Evolutionary conservation across 2,329 filamentous ascomycete species (phyloP), one percentile per base, ranked within the genome.

Genomic region (Mycogone perniciosa): DNA sequence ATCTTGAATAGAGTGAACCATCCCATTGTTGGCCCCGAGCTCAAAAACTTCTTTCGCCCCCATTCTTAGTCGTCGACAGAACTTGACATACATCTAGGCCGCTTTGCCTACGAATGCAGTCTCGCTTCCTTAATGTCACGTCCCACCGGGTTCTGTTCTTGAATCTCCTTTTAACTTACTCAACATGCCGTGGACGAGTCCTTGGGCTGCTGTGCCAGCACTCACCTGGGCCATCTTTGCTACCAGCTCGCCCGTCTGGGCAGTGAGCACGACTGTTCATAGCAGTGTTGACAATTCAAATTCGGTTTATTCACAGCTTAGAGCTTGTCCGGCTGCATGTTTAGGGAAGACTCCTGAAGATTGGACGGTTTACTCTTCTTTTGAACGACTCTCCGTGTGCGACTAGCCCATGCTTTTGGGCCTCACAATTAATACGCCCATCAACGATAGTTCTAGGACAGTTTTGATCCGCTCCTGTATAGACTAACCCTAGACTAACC

Each of bases 341-440:
- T 27, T 30, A 6, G 41, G 30, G 10, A 41, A 34, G n/a, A 2
- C 42, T 7, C 35, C 35, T 39, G 34, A 39, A 6, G n/a, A 50
- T n/a, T 50, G 42, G 42, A 50, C 11, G 10, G 42, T 50, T 30
- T 46, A 45, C 35, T 41, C 48, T 30, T 50, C 42, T 2, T 30
- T 50, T 7, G 37, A 46, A 26, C 7, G 35, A 26, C 48, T 50
- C 7, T 34, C 42, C 5, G 29, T 30, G 45, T 50, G 48, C 30
- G 35, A 50, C 30, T 42, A 33, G 10, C 48, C 48, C n/a, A 45
- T 45, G 30, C 42, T 50, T 33, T 50, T 50, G 9, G 48, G 45
- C 30, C 20, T 45, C 13, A 35, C 42, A 5, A 50, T 50, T 11
- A 13, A 50, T 33, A 50, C 27, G n/a, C 41, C 42, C 2, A 20